Conservation (phyloP, 192 early-diverging fungal species). For the Rhizoclosmatium sp. region DNA sequence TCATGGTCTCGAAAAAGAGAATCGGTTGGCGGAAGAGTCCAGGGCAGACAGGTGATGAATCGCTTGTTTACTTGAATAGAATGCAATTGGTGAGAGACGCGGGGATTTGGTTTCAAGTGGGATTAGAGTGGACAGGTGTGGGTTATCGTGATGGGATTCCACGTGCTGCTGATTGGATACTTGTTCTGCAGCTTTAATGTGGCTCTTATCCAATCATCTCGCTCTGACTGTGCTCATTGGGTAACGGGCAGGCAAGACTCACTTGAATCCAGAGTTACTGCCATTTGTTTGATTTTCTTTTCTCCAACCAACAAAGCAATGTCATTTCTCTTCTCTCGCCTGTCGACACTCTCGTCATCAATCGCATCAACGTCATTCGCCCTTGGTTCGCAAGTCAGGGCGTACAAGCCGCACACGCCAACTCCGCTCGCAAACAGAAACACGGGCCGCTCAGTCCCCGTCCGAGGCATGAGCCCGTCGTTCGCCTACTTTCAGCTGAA, state of each 20-base stretch:
- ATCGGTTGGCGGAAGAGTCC: too few relatives aligned
- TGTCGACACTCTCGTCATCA: neutral
- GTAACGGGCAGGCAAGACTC: neutral
- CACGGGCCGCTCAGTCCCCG: constrained; percentile 27
- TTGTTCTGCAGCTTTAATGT: too few relatives aligned
- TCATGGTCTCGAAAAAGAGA: neutral
- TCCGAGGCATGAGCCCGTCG: constrained; percentile 6
- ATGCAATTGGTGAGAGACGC: too few relatives aligned
- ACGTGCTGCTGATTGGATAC: too few relatives aligned
- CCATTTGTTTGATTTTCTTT: constrained; percentile 5
- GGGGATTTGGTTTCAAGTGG: too few relatives aligned
- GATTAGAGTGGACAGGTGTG: too few relatives aligned
- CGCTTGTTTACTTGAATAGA: too few relatives aligned
- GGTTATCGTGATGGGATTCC: too few relatives aligned
- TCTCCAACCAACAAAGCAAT: neutral
- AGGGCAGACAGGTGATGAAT: too few relatives aligned
- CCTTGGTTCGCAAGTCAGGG: neutral
- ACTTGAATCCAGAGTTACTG: neutral
- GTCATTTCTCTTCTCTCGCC: neutral
- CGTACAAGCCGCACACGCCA: constrained; percentile 23
- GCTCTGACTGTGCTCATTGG: too few relatives aligned
- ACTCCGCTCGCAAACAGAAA: neutral
- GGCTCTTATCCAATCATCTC: too few relatives aligned
- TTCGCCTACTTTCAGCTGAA: constrained; percentile 46
- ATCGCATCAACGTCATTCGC: constrained; percentile 1